Evolutionary conservation across 345 rosid species (phyloP), one percentile per base, ranked within the genome.

Genomic region (Aquilaria sinensis): DNA sequence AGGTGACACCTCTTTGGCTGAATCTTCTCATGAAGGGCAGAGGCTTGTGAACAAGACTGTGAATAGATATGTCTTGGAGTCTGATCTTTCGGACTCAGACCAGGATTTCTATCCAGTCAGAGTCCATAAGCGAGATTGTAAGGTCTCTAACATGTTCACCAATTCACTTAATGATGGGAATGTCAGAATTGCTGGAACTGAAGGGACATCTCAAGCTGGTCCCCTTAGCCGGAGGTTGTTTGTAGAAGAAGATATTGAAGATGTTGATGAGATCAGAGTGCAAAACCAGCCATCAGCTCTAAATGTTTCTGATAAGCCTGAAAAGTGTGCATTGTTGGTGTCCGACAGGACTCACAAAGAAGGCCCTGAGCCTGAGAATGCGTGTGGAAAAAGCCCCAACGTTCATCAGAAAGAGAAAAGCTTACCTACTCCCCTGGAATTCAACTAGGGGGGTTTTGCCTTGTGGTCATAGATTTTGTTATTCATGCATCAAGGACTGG

Each of bases 391-490:
- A 51, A 58, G 52, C n/a, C 62, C 67, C 60, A 69, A 67, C 37
- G 50, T 30, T 10, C 71, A 43, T 64, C 75, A 67, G 47, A 70
- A 63, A 47, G 71, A 76, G 56, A 61, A 60, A 11, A 56, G 62
- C 34, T 67, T 61, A 56, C 61, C 84, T 2, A 62, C 69, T 64
- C 68, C 89, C 66, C 11, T 64, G 54, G 85, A 86, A 10, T 78
- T 69, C 91, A 67, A 94, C 85, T 34, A 88, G 99, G 72, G 99
- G 96, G 59, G 64, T 88, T 54, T 77, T 94, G 77, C 80, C 91
- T 55, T 94, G 99, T 69, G 96, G 97, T 55, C 99, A 94, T 75
- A 84, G 96, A 63, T 94, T 90, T 84, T 94, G 99, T 72, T 94
- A 85, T 80, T 77, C 83, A 1, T 94, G 97, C 77, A 94, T 94